phyloP scores from a whole-genome alignment of 441 rosid species.

The Populus hybrid region DNA sequence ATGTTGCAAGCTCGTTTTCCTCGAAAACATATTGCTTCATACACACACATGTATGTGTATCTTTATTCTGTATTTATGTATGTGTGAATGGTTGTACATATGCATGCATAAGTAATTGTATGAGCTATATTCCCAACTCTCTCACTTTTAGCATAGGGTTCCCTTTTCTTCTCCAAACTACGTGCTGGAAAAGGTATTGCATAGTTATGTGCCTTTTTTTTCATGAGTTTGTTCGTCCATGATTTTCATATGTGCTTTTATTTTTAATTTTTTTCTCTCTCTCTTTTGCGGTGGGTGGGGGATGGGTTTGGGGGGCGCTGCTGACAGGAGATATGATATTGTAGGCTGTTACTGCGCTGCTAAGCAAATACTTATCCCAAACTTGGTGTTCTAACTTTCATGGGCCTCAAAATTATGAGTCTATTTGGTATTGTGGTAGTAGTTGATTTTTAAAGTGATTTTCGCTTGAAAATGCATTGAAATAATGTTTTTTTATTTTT shows the following conservation, averaged over 20 bases:
- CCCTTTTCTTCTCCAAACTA: not conserved
- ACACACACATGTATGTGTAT: not conserved
- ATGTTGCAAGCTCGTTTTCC: not conserved
- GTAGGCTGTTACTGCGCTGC: not conserved
- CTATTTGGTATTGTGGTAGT: too few relatives aligned
- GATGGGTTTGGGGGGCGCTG: too few relatives aligned
- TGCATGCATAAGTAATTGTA: not conserved
- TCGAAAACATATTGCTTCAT: not conserved
- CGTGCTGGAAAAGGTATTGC: not conserved
- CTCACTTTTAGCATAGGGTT: not conserved
- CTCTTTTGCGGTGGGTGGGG: too few relatives aligned
- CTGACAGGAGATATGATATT: not conserved
- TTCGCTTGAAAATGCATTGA: too few relatives aligned
- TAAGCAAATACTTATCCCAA: not conserved
- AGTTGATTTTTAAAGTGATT: too few relatives aligned
- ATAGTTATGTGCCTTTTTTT: not conserved
- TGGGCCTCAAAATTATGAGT: too few relatives aligned
- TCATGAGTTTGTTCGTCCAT: not conserved
- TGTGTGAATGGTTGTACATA: not conserved
- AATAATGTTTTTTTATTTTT: too few relatives aligned
- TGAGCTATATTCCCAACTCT: not conserved
- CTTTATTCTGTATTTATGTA: not conserved
- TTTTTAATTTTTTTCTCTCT: too few relatives aligned
- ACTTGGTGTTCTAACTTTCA: not conserved
- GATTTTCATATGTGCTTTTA: not conserved